phyloP scores from a whole-genome alignment of 106 monocot species.

The Apostasia ramifera region DNA sequence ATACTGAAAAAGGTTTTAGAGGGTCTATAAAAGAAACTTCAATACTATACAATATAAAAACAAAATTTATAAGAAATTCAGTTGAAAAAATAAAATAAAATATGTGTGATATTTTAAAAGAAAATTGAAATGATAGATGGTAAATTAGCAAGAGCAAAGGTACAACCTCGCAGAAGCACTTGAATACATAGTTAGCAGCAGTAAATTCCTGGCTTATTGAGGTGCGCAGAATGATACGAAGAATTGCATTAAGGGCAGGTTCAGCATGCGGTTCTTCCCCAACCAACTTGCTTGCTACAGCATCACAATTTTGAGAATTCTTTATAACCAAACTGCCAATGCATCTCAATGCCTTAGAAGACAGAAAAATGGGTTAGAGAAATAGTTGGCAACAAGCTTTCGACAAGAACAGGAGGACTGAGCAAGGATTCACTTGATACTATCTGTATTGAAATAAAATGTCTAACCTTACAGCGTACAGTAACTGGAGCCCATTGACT shows the following conservation, averaged over 20 bases:
- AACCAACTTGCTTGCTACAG: slow-evolving; percentile 60
- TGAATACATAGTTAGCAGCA: slow-evolving; percentile 84
- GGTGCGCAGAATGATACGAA: slow-evolving; percentile 67
- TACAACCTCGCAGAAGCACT: slow-evolving; percentile 93
- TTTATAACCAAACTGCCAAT: slow-evolving; percentile 77
- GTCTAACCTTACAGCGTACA: slow-evolving; percentile 77
- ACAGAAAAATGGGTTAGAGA: too few species aligned
- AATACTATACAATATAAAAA: not conserved
- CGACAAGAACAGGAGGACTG: not conserved
- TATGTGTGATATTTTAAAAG: not conserved
- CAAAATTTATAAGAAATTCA: not conserved
- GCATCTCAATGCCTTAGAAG: slow-evolving; percentile 75
- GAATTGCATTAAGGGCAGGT: slow-evolving; percentile 80
- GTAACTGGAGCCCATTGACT: slow-evolving; percentile 92
- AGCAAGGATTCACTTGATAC: not conserved
- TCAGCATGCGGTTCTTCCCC: slow-evolving; percentile 90
- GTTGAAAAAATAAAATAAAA: not conserved
- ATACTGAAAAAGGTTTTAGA: too few species aligned
- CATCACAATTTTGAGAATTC: slow-evolving; percentile 69
- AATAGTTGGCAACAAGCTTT: not conserved
- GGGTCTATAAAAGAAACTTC: too few species aligned
- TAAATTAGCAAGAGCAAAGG: not conserved
- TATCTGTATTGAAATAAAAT: slow-evolving; percentile 1
- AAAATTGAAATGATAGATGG: not conserved
- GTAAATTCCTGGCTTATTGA: slow-evolving; percentile 69